phyloP scores from a whole-genome alignment of 1,139 yeast genomes.

The Geotrichum europaeum region DNA sequence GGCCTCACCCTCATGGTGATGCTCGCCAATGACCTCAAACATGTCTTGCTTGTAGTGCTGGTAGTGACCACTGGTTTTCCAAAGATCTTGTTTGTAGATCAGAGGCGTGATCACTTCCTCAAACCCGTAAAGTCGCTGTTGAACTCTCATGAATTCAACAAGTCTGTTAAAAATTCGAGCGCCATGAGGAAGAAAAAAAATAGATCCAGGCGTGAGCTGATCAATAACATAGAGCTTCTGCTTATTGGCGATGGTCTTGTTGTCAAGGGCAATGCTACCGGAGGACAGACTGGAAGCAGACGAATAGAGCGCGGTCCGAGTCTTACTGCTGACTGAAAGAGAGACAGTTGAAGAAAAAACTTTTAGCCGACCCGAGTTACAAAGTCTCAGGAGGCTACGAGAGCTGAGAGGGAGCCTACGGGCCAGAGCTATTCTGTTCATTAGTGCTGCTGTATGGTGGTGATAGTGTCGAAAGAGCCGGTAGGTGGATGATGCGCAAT shows the following conservation, averaged over 20 bases:
- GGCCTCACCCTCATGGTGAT: slow-evolving; percentile 27
- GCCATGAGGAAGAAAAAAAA: slow-evolving; percentile 88
- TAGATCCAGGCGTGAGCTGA: slow-evolving; percentile 77
- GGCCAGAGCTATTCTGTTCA: background rate
- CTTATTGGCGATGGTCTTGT: slow-evolving; percentile 25
- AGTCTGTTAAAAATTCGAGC: slow-evolving; percentile 76
- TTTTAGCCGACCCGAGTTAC: background rate
- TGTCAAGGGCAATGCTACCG: slow-evolving; percentile 10
- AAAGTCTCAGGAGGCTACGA: background rate
- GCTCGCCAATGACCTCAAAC: slow-evolving; percentile 59
- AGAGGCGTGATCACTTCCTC: slow-evolving; percentile 92
- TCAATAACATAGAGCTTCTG: slow-evolving; percentile 76
- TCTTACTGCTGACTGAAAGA: background rate
- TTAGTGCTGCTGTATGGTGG: background rate
- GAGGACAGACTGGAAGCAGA: background rate
- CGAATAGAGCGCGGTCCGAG: background rate
- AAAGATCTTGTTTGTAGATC: slow-evolving; percentile 73
- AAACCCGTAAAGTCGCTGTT: slow-evolving; percentile 76
- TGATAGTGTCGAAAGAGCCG: background rate
- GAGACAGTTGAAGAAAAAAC: background rate
- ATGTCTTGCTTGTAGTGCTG: slow-evolving; percentile 89
- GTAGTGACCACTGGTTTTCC: slow-evolving; percentile 97
- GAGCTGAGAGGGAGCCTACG: background rate
- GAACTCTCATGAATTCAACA: slow-evolving; percentile 74
- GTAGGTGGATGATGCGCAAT: background rate